These are phyloP conservation scores for Candida pseudofarinosa DNA, from an alignment of 805 yeast species.

Conservation along the genomic window DNA sequence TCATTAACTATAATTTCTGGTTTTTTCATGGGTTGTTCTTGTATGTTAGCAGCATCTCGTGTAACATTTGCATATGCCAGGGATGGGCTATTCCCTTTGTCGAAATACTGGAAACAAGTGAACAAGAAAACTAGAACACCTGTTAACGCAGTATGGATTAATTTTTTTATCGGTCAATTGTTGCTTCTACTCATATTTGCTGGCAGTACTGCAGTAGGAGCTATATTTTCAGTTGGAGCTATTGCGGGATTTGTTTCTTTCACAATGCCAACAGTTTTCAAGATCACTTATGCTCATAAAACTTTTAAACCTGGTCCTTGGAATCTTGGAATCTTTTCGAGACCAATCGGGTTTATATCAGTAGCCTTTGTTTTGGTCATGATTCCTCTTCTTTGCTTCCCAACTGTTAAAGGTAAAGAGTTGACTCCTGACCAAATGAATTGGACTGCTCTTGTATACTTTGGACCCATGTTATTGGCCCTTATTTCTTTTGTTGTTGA, in stretches of 20 bases:
- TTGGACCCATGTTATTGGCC: slow-evolving; percentile 55
- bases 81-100: slow-evolving; percentile 63
- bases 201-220: slow-evolving; percentile 62
- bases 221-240: slow-evolving; percentile 71
- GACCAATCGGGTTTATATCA: slow-evolving; percentile 47
- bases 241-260: slow-evolving; percentile 66
- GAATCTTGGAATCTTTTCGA: slow-evolving; percentile 52
- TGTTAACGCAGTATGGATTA: slow-evolving; percentile 59
- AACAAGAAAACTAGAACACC: slow-evolving; percentile 56
- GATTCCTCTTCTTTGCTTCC: slow-evolving; percentile 62
- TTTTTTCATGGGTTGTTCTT: slow-evolving; percentile 37
- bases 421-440: slow-evolving; percentile 47
- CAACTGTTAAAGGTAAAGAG: slow-evolving; percentile 32
- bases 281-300: slow-evolving; percentile 50
- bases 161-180: slow-evolving; percentile 51
- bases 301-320: slow-evolving; percentile 64
- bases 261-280: slow-evolving; percentile 57
- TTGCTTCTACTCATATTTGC: slow-evolving; percentile 56
- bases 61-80: slow-evolving; percentile 66
- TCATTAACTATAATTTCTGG: slow-evolving; percentile 38
- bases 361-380: slow-evolving; percentile 48
- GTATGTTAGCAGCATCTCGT: slow-evolving; percentile 64
- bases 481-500: slow-evolving; percentile 46
- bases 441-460: slow-evolving; percentile 61
- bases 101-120: slow-evolving; percentile 47